Percentiles rank a stretch among this genome's conserved stretches.
Conservation (phyloP, 306 rosid genomes). For the Mucuna pruriens region DNA sequence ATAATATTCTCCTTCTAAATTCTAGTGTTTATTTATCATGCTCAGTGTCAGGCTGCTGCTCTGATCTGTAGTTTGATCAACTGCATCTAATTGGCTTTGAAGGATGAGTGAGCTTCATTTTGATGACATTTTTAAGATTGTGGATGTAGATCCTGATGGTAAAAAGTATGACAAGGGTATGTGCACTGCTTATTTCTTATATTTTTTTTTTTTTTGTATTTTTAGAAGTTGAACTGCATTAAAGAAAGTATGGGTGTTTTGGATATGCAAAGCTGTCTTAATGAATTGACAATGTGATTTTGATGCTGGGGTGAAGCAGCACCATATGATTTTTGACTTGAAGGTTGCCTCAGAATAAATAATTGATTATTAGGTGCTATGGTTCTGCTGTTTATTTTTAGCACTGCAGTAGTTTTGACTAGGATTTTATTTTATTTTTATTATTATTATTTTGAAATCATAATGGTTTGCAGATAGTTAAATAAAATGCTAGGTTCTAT, state of each 20-base stretch:
- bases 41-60: slow-evolving; percentile 5
- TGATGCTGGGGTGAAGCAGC: slow-evolving; percentile 3
- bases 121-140: slow-evolving; percentile 75
- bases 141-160: slow-evolving; percentile 77
- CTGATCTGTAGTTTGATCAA: not conserved
- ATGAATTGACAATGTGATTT: slow-evolving; percentile 22
- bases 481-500: not conserved
- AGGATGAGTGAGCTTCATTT: slow-evolving; percentile 83
- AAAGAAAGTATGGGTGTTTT: not conserved
- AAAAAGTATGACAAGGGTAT: slow-evolving; percentile 86
- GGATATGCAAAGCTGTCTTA: slow-evolving; percentile 4
- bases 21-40: slow-evolving; percentile 1
- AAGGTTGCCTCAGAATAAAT: not conserved
- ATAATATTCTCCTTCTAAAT: not conserved
- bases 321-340: not conserved
- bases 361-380: not conserved
- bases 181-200: not conserved
- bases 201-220: not conserved
- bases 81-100: not conserved
- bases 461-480: not conserved
- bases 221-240: not conserved
- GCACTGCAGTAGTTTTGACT: not conserved
- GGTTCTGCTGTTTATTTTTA: not conserved
- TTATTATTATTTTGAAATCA: not conserved
- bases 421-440: not conserved